phyloP scores from a whole-genome alignment of 495 filamentous ascomycete species.

The Daldinia childiae region DNA sequence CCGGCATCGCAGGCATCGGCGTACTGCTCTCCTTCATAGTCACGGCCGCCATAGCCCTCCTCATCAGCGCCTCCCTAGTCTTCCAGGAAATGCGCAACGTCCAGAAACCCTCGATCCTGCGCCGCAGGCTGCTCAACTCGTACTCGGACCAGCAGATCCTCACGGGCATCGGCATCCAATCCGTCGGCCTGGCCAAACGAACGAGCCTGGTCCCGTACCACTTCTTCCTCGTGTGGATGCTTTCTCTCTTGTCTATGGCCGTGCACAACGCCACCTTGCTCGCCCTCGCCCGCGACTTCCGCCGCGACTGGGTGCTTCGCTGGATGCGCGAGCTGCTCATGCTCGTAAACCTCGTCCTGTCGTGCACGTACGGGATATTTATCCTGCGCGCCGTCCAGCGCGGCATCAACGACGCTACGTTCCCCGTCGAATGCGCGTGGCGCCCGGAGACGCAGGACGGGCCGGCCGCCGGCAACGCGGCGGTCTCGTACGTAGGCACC shows the following conservation, averaged over 20 bases:
- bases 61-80: constrained; percentile 58
- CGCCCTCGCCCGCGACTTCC: constrained; percentile 66
- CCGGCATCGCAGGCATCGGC: constrained; percentile 66
- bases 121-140: constrained; percentile 65
- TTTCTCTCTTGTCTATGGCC: constrained; percentile 65
- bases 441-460: constrained; percentile 16
- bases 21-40: constrained; percentile 70
- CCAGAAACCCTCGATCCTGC: constrained; percentile 52
- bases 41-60: constrained; percentile 58
- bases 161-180: constrained; percentile 66
- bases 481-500: constrained; percentile 59
- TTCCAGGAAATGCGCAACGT: constrained; percentile 52
- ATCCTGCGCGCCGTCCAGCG: constrained; percentile 58
- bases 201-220: constrained; percentile 65
- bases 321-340: constrained; percentile 69
- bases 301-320: constrained; percentile 67
- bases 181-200: constrained; percentile 61
- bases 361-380: constrained; percentile 59
- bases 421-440: constrained; percentile 66
- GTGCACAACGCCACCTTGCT: constrained; percentile 66
- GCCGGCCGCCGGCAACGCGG: constrained; percentile 40
- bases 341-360: constrained; percentile 65
- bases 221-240: constrained; percentile 71
- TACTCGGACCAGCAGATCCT: constrained; percentile 71
- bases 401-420: constrained; percentile 54